These are phyloP conservation scores for Aleurites moluccanus DNA, from an alignment of 441 rosid species.

Conservation along the genomic window DNA sequence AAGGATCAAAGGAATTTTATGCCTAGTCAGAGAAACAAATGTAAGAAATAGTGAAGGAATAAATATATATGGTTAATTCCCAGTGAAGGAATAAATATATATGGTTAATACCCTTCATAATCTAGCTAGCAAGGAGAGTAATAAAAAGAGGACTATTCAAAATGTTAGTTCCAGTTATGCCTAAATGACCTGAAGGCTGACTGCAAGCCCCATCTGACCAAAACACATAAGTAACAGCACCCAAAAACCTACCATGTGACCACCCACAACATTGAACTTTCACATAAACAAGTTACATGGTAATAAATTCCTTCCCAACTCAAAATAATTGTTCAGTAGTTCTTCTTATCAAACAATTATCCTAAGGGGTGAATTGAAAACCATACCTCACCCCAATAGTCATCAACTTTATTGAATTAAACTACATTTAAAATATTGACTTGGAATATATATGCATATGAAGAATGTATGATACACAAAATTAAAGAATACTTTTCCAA, in stretches of 20 bases:
- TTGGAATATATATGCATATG: no score
- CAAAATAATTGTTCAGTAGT: background rate
- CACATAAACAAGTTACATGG: background rate
- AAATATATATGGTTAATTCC: background rate
- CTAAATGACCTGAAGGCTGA: background rate
- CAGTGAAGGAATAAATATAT: background rate
- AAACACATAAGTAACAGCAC: background rate
- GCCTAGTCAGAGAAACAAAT: background rate
- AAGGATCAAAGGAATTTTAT: background rate
- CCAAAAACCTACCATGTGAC: background rate
- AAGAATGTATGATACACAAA: no score
- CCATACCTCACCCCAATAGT: background rate
- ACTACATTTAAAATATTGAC: no score
- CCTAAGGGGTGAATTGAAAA: background rate
- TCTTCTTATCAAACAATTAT: background rate
- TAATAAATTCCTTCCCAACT: background rate
- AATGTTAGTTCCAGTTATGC: background rate
- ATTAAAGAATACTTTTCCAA: background rate
- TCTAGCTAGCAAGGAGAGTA: background rate
- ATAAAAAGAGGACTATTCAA: conserved; percentile 1
- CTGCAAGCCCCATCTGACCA: background rate
- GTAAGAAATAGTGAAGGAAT: background rate
- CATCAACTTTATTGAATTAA: background rate
- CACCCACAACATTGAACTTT: background rate
- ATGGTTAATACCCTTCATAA: background rate